A percentile compares a stretch with the other conserved stretches of the same genome.
Evolutionary conservation across 2,329 filamentous ascomycete species (phyloP).

Genomic region (Pseudocercospora vitis): DNA sequence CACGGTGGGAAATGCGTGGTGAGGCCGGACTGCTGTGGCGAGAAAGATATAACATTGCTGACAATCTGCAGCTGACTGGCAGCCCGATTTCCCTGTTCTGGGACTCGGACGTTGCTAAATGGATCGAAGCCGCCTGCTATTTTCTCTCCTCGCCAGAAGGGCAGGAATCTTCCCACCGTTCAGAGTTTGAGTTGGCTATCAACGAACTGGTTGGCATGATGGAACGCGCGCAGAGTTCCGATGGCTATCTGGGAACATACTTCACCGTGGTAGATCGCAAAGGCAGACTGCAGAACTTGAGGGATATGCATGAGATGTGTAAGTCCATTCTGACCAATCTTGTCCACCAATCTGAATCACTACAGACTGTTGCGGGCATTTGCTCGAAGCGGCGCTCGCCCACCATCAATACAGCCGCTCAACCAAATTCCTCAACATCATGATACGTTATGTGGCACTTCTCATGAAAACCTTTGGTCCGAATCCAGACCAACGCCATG

Average conservation of each 20-base stretch:
- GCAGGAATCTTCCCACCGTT: not conserved
- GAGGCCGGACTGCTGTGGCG: not conserved
- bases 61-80: constrained; percentile 3
- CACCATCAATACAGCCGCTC: constrained; percentile 7
- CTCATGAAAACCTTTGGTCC: constrained; percentile 3
- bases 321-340: not conserved
- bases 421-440: constrained; percentile 5
- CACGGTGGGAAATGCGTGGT: constrained; percentile 7
- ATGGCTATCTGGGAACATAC: constrained; percentile 9
- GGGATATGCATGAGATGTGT: constrained; percentile 15
- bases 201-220: constrained; percentile 12
- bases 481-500: not conserved
- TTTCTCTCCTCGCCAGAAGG: constrained; percentile 34
- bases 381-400: constrained; percentile 12
- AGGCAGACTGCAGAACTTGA: constrained; percentile 5
- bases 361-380: constrained; percentile 8
- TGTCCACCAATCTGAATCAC: not conserved
- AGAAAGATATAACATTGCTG: not conserved
- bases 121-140: constrained; percentile 63
- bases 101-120: constrained; percentile 60
- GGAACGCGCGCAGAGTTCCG: constrained; percentile 4
- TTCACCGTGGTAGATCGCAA: constrained; percentile 11
- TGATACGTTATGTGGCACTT: constrained; percentile 4
- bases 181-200: constrained; percentile 1
- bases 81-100: constrained; percentile 47